A percentile compares a stretch with the other conserved stretches of the same genome.
Evolutionary conservation across 306 rosid genomes (phyloP).

Genomic region (Styphnolobium japonicum): DNA sequence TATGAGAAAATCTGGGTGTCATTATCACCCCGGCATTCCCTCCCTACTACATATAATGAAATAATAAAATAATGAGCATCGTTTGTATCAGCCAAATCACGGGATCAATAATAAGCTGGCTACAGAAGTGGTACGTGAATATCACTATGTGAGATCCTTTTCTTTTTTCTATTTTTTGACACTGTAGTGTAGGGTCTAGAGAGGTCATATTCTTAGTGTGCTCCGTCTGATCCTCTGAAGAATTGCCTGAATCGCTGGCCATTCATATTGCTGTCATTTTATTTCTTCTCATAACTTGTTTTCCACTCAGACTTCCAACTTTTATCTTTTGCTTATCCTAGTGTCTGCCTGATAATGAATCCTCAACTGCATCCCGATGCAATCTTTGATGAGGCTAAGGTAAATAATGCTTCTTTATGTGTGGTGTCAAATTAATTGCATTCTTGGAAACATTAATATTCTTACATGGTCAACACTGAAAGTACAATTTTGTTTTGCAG

Average conservation of each 20-base stretch:
- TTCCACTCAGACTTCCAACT: not conserved
- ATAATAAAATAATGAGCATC: not conserved
- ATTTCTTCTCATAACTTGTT: not conserved
- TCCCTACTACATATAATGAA: not conserved
- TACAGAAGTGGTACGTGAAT: slow-evolving; percentile 17
- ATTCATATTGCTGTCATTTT: not conserved
- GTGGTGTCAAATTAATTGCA: not conserved
- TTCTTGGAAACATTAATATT: not conserved
- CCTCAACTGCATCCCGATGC: slow-evolving; percentile 26
- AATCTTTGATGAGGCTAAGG: slow-evolving; percentile 33
- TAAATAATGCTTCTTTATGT: no score
- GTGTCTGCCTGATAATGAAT: slow-evolving; percentile 23
- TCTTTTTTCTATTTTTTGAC: not conserved
- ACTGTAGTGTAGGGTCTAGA: not conserved
- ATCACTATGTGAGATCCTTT: slow-evolving; percentile 20
- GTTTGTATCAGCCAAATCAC: slow-evolving; percentile 20
- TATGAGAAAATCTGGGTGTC: slow-evolving; percentile 18
- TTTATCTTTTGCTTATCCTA: not conserved
- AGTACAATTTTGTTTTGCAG: not conserved
- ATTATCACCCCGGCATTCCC: slow-evolving; percentile 39
- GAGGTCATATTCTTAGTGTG: slow-evolving; percentile 16
- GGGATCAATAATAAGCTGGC: slow-evolving; percentile 16
- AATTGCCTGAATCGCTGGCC: slow-evolving; percentile 37
- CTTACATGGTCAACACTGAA: not conserved
- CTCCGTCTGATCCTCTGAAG: slow-evolving; percentile 25